phyloP scores from a whole-genome alignment of 2,329 filamentous ascomycete species.

The Ascochyta koolunga region DNA sequence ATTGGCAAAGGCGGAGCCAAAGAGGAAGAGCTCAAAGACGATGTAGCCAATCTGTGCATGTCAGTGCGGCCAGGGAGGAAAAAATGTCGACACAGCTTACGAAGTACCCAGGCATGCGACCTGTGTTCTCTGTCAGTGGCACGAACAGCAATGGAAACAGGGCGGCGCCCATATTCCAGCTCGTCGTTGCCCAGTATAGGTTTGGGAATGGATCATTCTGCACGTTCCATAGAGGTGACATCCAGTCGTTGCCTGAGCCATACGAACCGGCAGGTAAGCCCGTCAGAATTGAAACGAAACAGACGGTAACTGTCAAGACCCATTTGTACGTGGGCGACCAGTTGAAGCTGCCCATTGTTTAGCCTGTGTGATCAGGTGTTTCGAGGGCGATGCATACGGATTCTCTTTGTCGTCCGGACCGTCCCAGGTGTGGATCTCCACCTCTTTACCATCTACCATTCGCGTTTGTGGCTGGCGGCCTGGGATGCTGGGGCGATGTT shows the following conservation, averaged over 20 bases:
- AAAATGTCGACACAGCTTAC: conserved; percentile 15
- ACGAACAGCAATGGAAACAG: conserved; percentile 50
- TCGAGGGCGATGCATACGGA: conserved; percentile 18
- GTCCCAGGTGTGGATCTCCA: conserved; percentile 33
- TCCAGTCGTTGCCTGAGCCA: conserved; percentile 43
- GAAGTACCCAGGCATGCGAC: conserved; percentile 55
- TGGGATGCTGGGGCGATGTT: conserved; percentile 5
- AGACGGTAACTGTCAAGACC: conserved; percentile 50
- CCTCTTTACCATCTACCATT: conserved; percentile 27
- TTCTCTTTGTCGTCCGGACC: conserved; percentile 33
- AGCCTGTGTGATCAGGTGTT: not conserved
- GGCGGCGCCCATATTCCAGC: conserved; percentile 51
- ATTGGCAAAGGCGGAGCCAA: conserved; percentile 52
- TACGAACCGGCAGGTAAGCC: conserved; percentile 52
- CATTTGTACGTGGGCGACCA: conserved; percentile 51
- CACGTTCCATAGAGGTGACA: conserved; percentile 45
- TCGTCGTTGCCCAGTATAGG: conserved; percentile 47
- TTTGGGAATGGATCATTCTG: conserved; percentile 47
- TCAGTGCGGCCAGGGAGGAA: not conserved
- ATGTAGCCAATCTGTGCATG: conserved; percentile 43
- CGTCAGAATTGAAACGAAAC: conserved; percentile 52
- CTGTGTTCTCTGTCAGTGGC: conserved; percentile 51
- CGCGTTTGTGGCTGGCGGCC: conserved; percentile 12
- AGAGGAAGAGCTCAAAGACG: conserved; percentile 50
- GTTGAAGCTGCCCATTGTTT: conserved; percentile 42